These are phyloP conservation scores for Alternaria gaisen DNA, from an alignment of 2,329 filamentous ascomycete species.

Conservation along the genomic window DNA sequence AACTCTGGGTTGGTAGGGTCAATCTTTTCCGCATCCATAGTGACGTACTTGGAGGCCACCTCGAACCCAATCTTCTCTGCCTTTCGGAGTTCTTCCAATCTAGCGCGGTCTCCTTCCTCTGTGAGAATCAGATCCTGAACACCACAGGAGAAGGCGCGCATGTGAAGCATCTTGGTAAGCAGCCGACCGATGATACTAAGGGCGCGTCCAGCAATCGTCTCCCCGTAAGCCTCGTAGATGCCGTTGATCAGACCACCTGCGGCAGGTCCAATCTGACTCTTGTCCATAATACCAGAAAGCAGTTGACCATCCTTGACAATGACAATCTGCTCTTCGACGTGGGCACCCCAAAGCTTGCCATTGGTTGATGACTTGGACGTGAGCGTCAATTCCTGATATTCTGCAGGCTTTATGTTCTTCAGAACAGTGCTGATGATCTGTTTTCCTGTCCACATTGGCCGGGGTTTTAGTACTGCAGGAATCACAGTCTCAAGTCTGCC, in stretches of 20 bases:
- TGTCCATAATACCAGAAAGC: conserved; percentile 90
- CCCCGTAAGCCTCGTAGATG: conserved; percentile 92
- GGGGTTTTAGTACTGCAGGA: conserved; percentile 84
- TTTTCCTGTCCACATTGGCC: conserved; percentile 90
- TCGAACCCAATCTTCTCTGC: conserved; percentile 76
- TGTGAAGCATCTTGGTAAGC: conserved; percentile 87
- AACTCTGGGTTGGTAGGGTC: conserved; percentile 75
- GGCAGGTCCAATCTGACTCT: conserved; percentile 89
- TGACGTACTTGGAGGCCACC: conserved; percentile 88
- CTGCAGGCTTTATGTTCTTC: conserved; percentile 85
- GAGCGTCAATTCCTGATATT: conserved; percentile 80
- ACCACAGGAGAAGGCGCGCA: conserved; percentile 95
- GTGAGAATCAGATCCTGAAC: conserved; percentile 95
- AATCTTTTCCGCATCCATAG: conserved; percentile 71
- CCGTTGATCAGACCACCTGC: conserved; percentile 89
- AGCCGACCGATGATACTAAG: conserved; percentile 90
- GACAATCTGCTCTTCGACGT: conserved; percentile 81
- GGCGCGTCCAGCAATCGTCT: conserved; percentile 83
- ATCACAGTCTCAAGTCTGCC: conserved; percentile 83
- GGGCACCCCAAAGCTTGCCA: conserved; percentile 77
- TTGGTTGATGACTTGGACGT: conserved; percentile 80
- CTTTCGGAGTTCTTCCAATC: conserved; percentile 72
- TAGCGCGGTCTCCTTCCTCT: conserved; percentile 74
- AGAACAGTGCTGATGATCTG: conserved; percentile 93
- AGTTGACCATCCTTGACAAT: conserved; percentile 88